Conservation (phyloP, 257 asterid genomes). For the Ilex aquifolium region DNA sequence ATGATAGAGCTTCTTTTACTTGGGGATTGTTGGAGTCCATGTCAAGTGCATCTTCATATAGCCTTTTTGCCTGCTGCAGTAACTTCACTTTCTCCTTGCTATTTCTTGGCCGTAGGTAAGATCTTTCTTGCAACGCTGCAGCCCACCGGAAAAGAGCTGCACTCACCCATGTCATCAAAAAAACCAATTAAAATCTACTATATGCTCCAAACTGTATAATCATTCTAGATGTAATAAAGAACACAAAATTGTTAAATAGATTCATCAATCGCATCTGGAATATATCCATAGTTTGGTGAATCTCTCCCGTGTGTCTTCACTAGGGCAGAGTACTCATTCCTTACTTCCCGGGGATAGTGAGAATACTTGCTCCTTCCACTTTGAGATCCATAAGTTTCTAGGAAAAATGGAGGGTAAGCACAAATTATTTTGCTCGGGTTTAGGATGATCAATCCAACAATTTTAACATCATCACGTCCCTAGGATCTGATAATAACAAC, state of each 20-base stretch:
- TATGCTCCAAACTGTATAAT: background rate
- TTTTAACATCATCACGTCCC: background rate
- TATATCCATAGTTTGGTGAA: background rate
- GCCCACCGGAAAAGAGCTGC: constrained; percentile 97
- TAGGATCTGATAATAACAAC: background rate
- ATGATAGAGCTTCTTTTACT: constrained; percentile 54
- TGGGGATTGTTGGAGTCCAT: constrained; percentile 63
- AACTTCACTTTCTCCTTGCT: constrained; percentile 81
- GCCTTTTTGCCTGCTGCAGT: constrained; percentile 74
- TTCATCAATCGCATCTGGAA: background rate
- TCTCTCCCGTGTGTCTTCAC: too few relatives aligned
- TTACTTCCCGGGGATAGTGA: background rate
- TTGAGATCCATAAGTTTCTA: background rate
- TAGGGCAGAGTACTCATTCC: too few relatives aligned
- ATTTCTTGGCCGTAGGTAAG: constrained; percentile 64
- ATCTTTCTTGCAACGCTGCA: constrained; percentile 73
- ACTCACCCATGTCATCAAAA: constrained; percentile 9
- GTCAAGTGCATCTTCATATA: constrained; percentile 78
- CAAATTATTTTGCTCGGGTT: background rate
- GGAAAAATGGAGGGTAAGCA: background rate
- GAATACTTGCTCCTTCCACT: background rate
- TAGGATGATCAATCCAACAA: too few relatives aligned
- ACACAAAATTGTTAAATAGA: background rate
- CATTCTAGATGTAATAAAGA: too few relatives aligned
- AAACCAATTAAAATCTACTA: background rate